These are phyloP conservation scores for Huntiella bhutanensis DNA, from an alignment of 2,329 filamentous ascomycete species.

Conservation along the genomic window DNA sequence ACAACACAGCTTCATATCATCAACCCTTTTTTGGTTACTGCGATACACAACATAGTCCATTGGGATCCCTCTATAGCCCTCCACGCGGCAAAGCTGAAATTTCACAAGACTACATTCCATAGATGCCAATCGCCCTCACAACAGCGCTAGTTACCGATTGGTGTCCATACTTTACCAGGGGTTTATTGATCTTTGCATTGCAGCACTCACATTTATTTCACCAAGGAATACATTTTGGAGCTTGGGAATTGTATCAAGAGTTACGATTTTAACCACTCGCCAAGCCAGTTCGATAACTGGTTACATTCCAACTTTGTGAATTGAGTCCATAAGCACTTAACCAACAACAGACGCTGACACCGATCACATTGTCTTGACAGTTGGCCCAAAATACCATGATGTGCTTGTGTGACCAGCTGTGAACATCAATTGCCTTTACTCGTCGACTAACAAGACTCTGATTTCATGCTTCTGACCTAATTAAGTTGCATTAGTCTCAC, in stretches of 20 bases:
- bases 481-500: too few species aligned
- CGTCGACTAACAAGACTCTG: too few species aligned
- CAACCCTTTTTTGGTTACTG: too few species aligned
- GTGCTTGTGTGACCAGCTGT: too few species aligned
- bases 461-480: too few species aligned
- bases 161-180: not conserved
- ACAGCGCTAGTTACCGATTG: not conserved
- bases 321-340: not conserved
- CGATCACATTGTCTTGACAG: too few species aligned
- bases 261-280: not conserved
- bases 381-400: too few species aligned
- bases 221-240: not conserved
- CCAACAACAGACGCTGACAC: not conserved
- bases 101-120: not conserved
- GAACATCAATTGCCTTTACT: too few species aligned
- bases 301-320: not conserved
- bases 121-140: not conserved
- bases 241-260: not conserved
- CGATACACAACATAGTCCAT: not conserved
- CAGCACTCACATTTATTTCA: not conserved
- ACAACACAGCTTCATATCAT: too few species aligned
- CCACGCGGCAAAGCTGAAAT: not conserved
- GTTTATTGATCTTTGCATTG: not conserved
- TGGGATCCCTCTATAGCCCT: not conserved
- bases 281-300: not conserved